Conservation (phyloP, 306 rosid genomes). For the Prunus campanulata region DNA sequence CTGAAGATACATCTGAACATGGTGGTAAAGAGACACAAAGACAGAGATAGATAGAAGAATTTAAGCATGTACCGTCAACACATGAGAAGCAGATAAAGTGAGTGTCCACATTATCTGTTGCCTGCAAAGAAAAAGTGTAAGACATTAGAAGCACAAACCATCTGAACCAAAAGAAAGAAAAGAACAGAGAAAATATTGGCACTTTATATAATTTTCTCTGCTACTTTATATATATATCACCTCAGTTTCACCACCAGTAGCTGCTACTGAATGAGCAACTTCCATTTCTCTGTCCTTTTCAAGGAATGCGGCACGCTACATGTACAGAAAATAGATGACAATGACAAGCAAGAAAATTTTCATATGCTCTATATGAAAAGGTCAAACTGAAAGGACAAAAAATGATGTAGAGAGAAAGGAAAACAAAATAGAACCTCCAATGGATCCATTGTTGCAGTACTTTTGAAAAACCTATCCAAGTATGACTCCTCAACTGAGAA, state of each 20-base stretch:
- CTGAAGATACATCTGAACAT: background rate
- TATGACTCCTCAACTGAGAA: conserved; percentile 75
- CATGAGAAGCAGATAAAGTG: conserved; percentile 89
- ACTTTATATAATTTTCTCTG: background rate
- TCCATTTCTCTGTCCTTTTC: conserved; percentile 89
- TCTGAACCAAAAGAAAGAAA: background rate
- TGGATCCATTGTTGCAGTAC: conserved; percentile 78
- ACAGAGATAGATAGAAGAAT: background rate
- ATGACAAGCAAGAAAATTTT: conserved; percentile 6
- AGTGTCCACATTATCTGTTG: conserved; percentile 57
- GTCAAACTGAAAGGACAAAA: background rate
- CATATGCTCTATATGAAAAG: background rate
- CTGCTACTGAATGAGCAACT: conserved; percentile 83
- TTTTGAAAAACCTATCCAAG: conserved; percentile 74
- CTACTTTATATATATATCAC: conserved; percentile 27
- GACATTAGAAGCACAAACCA: conserved; percentile 5
- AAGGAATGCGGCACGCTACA: conserved; percentile 81
- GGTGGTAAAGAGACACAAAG: background rate
- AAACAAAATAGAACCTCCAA: conserved; percentile 52
- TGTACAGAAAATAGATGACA: conserved; percentile 2
- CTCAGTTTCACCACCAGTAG: conserved; percentile 85
- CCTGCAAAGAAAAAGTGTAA: conserved; percentile 41
- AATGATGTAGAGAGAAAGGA: conserved; percentile 5
- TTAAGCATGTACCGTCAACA: conserved; percentile 53
- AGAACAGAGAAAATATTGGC: background rate